Base-by-base conservation (phyloP, 2,329 filamentous ascomycete genomes). In the Ophiostoma montium region DNA sequence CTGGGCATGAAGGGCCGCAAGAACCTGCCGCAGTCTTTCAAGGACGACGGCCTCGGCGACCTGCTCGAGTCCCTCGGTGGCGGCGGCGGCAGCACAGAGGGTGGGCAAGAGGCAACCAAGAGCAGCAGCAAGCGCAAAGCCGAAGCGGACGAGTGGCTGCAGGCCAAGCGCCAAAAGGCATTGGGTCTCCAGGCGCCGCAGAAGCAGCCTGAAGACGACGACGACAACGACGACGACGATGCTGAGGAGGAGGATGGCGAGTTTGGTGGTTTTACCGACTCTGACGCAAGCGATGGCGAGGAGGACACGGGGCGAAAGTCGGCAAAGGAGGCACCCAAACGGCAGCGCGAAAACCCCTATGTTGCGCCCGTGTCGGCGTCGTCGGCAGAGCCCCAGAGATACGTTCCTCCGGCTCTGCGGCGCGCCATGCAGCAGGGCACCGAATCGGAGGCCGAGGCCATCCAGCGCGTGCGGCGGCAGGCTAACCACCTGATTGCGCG, bases 401-500 rank as follows among this genome's bases (percentile, higher is more conserved):
- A 98, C 58, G 74, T 95, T 3, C 90, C 92, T 1, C 92, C 90
- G 3, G 94, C 89, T 1, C 68, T 92, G 48, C 78, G 88, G 43
- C 80, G 75, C 56, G 68, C 74, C 32, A 44, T 44, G 42, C 30
- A 48, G 16, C 38, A 41, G 15, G 36, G 19, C 7, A 19, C 38
- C 2, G 46, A 39, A 16, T 65, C 75, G 3, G 71, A 74, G 1
- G 76, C 78, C 0, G 80, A 85, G 54, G 72, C 75, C 1, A 84
- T 94, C 61, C 70, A 71, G 12, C 80, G 84, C 35, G 68, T 98
- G 46, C 80, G 80, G 51, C 79, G 86, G 53, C 86, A 94, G 59
- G 72, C 86, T 0, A 88, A 96, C 62, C 90, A 92, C 60, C 74
- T 92, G 16, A 75, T 98, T 60, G 98, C 98, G 64, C 83, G 90